Base-by-base conservation (phyloP, 768 basidiomycete species). In the Baorangia bicolor region DNA sequence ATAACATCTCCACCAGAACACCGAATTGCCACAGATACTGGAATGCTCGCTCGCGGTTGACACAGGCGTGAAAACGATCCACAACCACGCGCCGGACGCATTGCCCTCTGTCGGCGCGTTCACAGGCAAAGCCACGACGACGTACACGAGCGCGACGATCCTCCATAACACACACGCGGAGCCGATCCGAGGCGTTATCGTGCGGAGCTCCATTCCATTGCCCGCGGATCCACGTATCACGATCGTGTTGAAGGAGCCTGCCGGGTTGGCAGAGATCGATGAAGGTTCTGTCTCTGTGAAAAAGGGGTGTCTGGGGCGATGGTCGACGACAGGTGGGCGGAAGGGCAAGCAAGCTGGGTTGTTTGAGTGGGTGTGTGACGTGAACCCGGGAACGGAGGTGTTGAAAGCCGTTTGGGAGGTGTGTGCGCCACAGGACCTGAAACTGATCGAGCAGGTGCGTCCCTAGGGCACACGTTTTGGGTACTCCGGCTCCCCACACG, bases 401-500 rank as follows among this genome's bases (percentile, higher is more conserved):
- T 51, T 74, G 53, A 67, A 65, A 34, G 64, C 64, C 1, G 58
- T 64, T 5, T 74, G 65, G 63, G 66, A 69, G n/a, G 64, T 73
- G 27, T 60, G 58, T 45, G 64, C 60, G 1, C 70, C 72, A 10
- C 43, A 51, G 13, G 62, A 60, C 7, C 12, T 71, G 28, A 55
- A 57, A 13, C 27, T 59, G 12, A 16, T 41, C 2, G 63, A 67
- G 46, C 53, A 64, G 12, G 49, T 27, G 13, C 54, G 27, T 37
- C 34, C 52, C 18, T 57, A 63, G 44, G 3, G 2, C 10, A 9
- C 34, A 11, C 5, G 18, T 14, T 5, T n/a, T 9, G 25, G 11
- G 12, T n/a, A 30, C 21, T 25, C 27, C 1, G 9, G 0, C 18
- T n/a, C 20, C 14, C 16, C 14, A 1, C 6, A 2, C 11, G 21